Percentiles rank a stretch among this genome's conserved stretches.
These are phyloP conservation scores for Persicaria tinctoria DNA, from an alignment of 148 eudicot species.

Conservation along the genomic window DNA sequence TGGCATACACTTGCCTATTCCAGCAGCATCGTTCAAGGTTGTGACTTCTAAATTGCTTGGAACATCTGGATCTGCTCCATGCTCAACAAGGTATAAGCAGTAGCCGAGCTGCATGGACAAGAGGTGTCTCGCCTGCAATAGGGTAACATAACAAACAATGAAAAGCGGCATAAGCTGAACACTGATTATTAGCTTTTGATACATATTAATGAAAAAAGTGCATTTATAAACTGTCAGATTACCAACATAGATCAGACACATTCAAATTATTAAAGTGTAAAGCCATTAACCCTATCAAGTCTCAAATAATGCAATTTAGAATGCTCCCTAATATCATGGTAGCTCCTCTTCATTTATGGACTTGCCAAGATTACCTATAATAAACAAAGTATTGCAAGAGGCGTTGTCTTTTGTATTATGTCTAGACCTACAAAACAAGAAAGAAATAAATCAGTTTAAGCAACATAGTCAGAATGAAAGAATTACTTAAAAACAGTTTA, in stretches of 20 bases:
- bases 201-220: neutral
- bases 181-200: neutral
- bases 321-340: neutral
- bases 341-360: neutral
- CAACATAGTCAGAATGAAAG: too few species aligned
- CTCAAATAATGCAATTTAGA: neutral
- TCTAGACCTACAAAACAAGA: too few species aligned
- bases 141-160: neutral
- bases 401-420: too few species aligned
- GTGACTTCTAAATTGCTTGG: slow-evolving; percentile 86
- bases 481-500: too few species aligned
- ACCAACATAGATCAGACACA: neutral
- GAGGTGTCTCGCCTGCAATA: slow-evolving; percentile 77
- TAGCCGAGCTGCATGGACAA: slow-evolving; percentile 89
- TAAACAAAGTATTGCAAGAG: too few species aligned
- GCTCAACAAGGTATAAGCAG: slow-evolving; percentile 69
- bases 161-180: neutral
- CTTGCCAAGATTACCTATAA: too few species aligned
- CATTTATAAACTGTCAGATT: neutral
- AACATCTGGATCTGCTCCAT: slow-evolving; percentile 68
- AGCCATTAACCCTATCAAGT: neutral
- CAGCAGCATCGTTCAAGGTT: slow-evolving; percentile 87
- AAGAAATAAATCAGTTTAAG: too few species aligned
- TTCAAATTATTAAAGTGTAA: neutral
- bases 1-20: slow-evolving; percentile 42